Percentiles rank a stretch among this genome's conserved stretches.
phyloP scores from a whole-genome alignment of 129 eudicot genomes.

The Flaveria linearis region DNA sequence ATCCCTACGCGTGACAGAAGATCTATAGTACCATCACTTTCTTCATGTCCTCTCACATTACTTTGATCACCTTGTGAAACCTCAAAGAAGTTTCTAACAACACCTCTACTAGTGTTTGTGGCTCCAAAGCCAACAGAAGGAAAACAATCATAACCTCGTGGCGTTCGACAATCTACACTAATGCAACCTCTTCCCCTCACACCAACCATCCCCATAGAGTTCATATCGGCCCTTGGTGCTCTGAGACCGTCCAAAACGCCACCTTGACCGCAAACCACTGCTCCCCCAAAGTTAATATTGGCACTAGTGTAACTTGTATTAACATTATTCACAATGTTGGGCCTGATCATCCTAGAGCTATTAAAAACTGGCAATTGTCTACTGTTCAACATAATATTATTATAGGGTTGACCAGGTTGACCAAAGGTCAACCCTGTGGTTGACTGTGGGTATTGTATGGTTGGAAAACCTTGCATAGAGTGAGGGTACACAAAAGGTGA shows the following conservation, averaged over 20 bases:
- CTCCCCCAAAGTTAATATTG: slow-evolving; percentile 1
- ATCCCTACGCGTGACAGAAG: slow-evolving; percentile 30
- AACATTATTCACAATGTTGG: not conserved
- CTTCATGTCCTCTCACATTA: slow-evolving; percentile 2
- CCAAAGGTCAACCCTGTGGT: slow-evolving; percentile 9
- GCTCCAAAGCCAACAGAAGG: not conserved
- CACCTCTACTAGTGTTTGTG: not conserved
- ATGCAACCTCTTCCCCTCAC: slow-evolving; percentile 12
- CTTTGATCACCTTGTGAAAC: slow-evolving; percentile 12
- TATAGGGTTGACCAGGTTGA: not conserved
- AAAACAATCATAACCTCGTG: not conserved
- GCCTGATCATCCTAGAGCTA: not conserved
- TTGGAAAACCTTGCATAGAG: not conserved
- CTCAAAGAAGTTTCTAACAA: slow-evolving; percentile 8
- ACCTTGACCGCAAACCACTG: not conserved
- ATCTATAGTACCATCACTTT: slow-evolving; percentile 30
- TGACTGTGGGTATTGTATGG: slow-evolving; percentile 13
- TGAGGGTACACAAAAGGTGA: not conserved
- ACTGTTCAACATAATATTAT: not conserved
- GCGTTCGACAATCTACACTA: not conserved
- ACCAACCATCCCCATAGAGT: not conserved
- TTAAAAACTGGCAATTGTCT: not conserved
- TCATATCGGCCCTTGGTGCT: not conserved
- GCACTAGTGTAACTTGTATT: not conserved
- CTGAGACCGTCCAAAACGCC: slow-evolving; percentile 6